Evolutionary conservation across 73 alveolate species (phyloP), one percentile per base, ranked within the genome.

Genomic region (Uronychia setigera): DNA sequence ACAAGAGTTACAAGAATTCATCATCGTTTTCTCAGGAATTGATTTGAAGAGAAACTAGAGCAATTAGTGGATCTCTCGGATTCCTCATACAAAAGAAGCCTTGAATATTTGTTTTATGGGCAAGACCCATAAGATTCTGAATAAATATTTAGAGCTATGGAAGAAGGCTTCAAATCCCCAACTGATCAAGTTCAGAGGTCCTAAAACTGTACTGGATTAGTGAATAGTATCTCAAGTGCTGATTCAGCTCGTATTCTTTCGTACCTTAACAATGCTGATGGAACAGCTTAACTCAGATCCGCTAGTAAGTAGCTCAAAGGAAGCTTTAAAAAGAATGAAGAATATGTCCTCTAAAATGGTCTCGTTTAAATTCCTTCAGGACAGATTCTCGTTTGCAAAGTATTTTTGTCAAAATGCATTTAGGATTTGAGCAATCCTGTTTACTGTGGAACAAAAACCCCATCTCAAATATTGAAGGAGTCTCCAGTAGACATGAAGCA

Each of bases 81-180:
- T 67, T 35, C 59, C 26, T 67, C 90, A 35, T 94, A 94, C 60
- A 95, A 95, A 83, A 84, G 93, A 58, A 77, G 90, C 29, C 78
- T 95, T n/a, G 99, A 95, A 67, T 95, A 95, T 83, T 74, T 95
- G 33, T 95, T 95, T 78, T 95, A 95, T 84, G 97, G 98, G 0
- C 84, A 83, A 30, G 98, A 95, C 83, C 97, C 97, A 0, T 90
- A 91, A 14, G 58, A 78, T 31, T 96, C 97, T 5, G 34, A 92
- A 0, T 98, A 95, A 75, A 88, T 95, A 14, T 89, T 87, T 58
- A 87, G 95, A 78, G 97, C 94, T 14, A 94, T 95, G 84, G 98
- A 92, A 57, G 98, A 95, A 67, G 99, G 99, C 14, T 95, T 95
- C 78, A 81, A 96, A 59, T 29, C 96, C 19, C 91, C 87, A 26